These are phyloP conservation scores for Ceratocystis harringtonii DNA, from an alignment of 2,329 filamentous ascomycete genomes.

Conservation along the genomic window DNA sequence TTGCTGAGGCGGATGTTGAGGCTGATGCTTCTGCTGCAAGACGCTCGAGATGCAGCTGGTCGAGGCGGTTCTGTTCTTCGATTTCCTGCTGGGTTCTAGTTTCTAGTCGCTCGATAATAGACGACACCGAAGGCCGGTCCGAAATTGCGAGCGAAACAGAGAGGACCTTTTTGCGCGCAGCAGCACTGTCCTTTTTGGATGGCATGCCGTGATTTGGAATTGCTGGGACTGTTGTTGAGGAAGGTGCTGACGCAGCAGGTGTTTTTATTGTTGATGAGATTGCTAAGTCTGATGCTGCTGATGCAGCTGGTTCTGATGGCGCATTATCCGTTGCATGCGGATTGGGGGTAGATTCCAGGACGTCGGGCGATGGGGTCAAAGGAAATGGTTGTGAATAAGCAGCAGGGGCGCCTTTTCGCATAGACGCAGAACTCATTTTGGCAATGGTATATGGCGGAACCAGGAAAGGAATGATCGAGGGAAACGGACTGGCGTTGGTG, in stretches of 20 bases:
- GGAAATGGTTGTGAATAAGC: conserved; percentile 11
- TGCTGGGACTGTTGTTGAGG: background rate
- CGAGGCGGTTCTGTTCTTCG: conserved; percentile 12
- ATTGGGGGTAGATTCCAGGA: background rate
- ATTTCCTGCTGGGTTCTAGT: conserved; percentile 14
- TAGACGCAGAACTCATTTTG: conserved; percentile 1
- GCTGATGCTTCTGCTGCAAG: background rate
- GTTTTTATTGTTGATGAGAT: background rate
- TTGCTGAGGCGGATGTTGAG: background rate
- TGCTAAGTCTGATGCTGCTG: background rate
- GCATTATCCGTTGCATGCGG: background rate
- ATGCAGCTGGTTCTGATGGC: background rate
- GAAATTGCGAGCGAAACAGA: conserved; percentile 11
- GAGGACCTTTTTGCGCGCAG: conserved; percentile 13
- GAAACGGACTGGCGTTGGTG: background rate
- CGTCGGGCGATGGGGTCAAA: conserved; percentile 15
- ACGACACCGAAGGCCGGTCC: conserved; percentile 10
- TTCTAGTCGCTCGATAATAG: conserved; percentile 14
- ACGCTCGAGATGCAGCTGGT: conserved; percentile 10
- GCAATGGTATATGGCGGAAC: background rate
- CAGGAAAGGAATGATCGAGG: background rate
- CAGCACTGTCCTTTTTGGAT: background rate
- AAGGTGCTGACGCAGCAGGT: background rate
- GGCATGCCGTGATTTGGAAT: background rate
- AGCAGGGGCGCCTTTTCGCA: background rate